Percentiles rank a stretch among this genome's conserved stretches.
Conservation (phyloP, 2,329 filamentous ascomycete genomes). For the Domatiomyces globalis region DNA sequence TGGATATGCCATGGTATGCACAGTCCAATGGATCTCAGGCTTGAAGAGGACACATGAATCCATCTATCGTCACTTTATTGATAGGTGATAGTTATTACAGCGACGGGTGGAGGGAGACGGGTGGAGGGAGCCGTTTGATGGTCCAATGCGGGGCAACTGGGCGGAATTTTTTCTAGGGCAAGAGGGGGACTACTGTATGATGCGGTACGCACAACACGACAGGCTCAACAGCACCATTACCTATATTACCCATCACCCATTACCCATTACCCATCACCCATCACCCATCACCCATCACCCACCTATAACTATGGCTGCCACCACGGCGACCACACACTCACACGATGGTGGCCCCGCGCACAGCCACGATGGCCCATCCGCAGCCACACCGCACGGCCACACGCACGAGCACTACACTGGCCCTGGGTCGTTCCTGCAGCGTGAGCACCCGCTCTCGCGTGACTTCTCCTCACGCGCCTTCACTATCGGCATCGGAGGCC, state of each 20-base stretch:
- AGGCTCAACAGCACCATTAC: no score
- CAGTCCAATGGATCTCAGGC: no score
- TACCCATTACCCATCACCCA: no score
- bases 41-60: background rate
- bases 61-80: background rate
- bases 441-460: constrained; percentile 87
- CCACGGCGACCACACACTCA: constrained; percentile 10
- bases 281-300: no score
- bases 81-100: background rate
- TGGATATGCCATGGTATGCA: no score
- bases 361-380: constrained; percentile 38
- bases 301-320: background rate
- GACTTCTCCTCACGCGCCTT: constrained; percentile 83
- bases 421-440: constrained; percentile 73
- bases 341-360: constrained; percentile 23
- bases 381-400: constrained; percentile 63
- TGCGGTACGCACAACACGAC: no score
- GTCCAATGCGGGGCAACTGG: background rate
- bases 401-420: constrained; percentile 91
- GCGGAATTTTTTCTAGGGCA: background rate
- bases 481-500: constrained; percentile 94
- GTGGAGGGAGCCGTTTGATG: background rate
- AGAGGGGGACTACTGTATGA: no score
- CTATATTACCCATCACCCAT: no score
- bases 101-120: background rate